These are phyloP conservation scores for Dothistroma septosporum DNA, from an alignment of 2,329 filamentous ascomycete species.

Conservation along the genomic window DNA sequence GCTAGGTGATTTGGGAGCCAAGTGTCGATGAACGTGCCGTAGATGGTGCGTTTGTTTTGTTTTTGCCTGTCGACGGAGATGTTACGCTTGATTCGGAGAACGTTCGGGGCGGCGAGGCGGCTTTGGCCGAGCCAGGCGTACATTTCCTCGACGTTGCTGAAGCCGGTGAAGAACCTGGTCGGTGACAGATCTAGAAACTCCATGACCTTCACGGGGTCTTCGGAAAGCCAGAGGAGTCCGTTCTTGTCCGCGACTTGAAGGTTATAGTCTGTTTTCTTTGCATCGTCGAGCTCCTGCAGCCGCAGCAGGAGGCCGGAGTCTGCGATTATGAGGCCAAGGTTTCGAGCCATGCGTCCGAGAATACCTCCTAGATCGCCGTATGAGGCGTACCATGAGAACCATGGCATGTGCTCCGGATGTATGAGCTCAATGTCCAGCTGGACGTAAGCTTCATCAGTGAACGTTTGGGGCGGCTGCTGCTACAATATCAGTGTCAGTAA, in stretches of 20 bases:
- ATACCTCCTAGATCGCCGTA: conserved; percentile 71
- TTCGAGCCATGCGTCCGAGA: conserved; percentile 60
- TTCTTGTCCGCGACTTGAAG: conserved; percentile 35
- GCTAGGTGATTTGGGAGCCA: conserved; percentile 55
- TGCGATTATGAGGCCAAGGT: conserved; percentile 62
- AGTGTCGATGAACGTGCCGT: conserved; percentile 57
- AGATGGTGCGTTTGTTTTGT: conserved; percentile 54
- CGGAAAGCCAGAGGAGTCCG: conserved; percentile 58
- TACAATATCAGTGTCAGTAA: not conserved
- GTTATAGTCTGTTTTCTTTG: conserved; percentile 40
- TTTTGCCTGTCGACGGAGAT: conserved; percentile 55
- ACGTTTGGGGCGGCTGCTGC: not conserved
- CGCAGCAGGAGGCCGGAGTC: conserved; percentile 62
- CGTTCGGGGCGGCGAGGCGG: conserved; percentile 53
- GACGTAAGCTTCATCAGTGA: conserved; percentile 39
- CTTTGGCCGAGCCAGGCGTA: conserved; percentile 59
- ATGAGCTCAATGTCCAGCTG: conserved; percentile 67
- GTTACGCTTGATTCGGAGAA: conserved; percentile 33
- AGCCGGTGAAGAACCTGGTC: conserved; percentile 52
- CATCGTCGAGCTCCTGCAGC: conserved; percentile 62
- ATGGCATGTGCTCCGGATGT: conserved; percentile 46
- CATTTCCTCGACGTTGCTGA: conserved; percentile 52
- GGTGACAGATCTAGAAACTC: conserved; percentile 59
- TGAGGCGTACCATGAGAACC: conserved; percentile 63
- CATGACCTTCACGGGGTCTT: conserved; percentile 54